Evolutionary conservation across 2,329 filamentous ascomycete genomes (phyloP), one percentile per base, ranked within the genome.

Genomic region (Neofusicoccum parvum): DNA sequence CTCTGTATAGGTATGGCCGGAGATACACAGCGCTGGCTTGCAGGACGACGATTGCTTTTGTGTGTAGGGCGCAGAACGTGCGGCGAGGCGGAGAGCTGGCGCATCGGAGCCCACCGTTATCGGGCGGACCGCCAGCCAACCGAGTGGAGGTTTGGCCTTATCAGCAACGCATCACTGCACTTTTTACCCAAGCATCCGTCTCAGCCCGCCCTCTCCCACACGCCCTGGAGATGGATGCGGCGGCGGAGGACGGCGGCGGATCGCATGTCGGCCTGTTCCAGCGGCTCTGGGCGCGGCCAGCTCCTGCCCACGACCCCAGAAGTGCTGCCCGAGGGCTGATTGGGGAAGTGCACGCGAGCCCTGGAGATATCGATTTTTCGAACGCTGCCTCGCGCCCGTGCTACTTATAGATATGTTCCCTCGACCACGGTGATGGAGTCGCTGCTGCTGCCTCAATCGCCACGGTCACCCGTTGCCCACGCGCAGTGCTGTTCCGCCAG

Each of bases 131-230:
- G 56, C 43, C 56, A 37, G 27, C 41, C 56, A 60, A 60, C 56
- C 56, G 43, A 60, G 9, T n/a, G 4, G 14, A 39, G 27, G 23
- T 15, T 15, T 45, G 39, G 54, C 23, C 56, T 60, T 60, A 60
- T 60, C 56, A 60, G 56, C 43, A 60, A 60, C 56, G 20, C 56
- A 60, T 60, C 56, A 60, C 56, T 46, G 43, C 56, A 60, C n/a
- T 20, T 60, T 60, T 60, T 60, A 60, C 56, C 56, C 56, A 60
- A 60, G 56, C 56, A 37, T 23, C 27, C 15, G 27, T 36, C 43
- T 20, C 43, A 60, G 56, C 56, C 43, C 56, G 56, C 43, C 11
- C 12, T 45, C 23, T 60, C 43, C 56, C 56, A 46, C 43, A 60
- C 23, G 4, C 56, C 56, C 43, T 11, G 48, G 23, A 46, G 9